Evolutionary conservation across 805 yeast species (phyloP).

Genomic region (Ascoidea asiatica): DNA sequence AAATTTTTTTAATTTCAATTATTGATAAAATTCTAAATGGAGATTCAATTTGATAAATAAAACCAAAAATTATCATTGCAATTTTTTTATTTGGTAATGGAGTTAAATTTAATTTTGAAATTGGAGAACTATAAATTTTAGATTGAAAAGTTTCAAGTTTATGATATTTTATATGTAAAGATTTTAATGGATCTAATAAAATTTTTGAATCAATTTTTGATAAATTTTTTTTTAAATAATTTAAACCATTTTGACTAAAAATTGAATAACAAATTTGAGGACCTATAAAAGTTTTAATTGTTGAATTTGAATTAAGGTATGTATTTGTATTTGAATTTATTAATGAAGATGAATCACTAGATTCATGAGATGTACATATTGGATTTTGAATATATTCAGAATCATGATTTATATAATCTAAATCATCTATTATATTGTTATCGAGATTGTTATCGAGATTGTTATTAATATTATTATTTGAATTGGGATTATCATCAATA

Average conservation of each 20-base stretch:
- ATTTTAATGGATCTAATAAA: not conserved
- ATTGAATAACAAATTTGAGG: not conserved
- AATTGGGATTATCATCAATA: no score
- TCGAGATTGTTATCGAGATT: no score
- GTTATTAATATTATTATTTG: no score
- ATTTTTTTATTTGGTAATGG: not conserved
- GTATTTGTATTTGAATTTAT: no score
- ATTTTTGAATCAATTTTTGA: not conserved
- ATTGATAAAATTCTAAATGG: no score
- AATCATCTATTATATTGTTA: no score
- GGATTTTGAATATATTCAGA: no score
- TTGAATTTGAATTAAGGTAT: not conserved
- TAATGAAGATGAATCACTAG: no score
- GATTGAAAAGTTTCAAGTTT: not conserved
- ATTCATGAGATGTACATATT: no score
- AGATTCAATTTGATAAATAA: not conserved
- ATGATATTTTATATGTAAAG: not conserved
- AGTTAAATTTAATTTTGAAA: not conserved
- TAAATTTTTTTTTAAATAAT: no score
- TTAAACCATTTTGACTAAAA: not conserved
- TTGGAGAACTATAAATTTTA: not conserved
- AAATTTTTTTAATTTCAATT: not conserved
- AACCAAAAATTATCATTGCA: no score
- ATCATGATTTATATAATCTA: not conserved
- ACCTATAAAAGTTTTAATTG: not conserved